A percentile compares a stretch with the other conserved stretches of the same genome.
Evolutionary conservation across 331 rosid genomes (phyloP).

Genomic region (Telfairia occidentalis): DNA sequence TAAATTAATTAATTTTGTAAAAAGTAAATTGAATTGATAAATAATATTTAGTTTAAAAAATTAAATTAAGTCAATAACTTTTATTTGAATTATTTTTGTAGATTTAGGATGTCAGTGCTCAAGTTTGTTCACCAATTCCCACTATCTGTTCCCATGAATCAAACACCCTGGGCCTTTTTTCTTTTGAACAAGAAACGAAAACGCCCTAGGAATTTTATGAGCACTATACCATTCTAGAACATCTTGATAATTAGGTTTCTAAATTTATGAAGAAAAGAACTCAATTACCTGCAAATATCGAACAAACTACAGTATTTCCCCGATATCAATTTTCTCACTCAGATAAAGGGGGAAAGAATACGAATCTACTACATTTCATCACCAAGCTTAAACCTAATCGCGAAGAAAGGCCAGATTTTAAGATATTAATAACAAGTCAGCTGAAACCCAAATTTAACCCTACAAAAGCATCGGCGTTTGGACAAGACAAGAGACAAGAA

Average conservation of each 20-base stretch:
- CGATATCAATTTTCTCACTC: not conserved
- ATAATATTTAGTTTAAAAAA: no score
- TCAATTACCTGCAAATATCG: not conserved
- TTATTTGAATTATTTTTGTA: no score
- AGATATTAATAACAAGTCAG: not conserved
- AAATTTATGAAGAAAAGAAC: not conserved
- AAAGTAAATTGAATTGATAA: no score
- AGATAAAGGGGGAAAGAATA: not conserved
- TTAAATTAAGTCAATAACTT: no score
- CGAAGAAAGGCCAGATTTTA: not conserved
- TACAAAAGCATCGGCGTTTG: not conserved
- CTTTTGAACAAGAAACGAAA: no score
- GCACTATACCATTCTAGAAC: not conserved
- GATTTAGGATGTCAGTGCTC: no score
- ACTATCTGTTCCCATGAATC: not conserved
- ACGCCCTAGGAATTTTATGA: not conserved
- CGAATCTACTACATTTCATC: not conserved
- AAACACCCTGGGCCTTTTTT: no score
- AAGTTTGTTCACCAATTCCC: not conserved
- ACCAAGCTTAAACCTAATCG: slow-evolving; percentile 1
- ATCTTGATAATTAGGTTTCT: not conserved
- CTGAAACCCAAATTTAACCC: not conserved
- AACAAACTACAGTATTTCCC: not conserved
- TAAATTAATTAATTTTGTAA: no score
- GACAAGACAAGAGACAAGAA: not conserved